Conservation (phyloP, 192 early-diverging fungal species). For the Entophlyctis luteolus region DNA sequence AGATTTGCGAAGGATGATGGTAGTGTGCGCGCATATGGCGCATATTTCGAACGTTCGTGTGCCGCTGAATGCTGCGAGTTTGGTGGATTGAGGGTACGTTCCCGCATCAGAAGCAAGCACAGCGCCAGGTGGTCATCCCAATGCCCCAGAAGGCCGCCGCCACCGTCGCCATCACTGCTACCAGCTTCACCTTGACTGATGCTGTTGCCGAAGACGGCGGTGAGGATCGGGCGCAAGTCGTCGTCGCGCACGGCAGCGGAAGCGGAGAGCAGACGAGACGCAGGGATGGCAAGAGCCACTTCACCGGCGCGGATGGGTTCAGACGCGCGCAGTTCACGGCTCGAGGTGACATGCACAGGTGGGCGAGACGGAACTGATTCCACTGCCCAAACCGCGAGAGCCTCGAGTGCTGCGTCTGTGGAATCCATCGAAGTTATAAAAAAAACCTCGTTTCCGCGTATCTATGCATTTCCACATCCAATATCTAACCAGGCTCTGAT, state of each 20-base stretch:
- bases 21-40: background rate
- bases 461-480: too few relatives aligned
- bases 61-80: too few relatives aligned
- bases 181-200: background rate
- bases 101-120: constrained; percentile 3
- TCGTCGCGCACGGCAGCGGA: background rate
- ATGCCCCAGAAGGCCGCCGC: constrained; percentile 1
- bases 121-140: constrained; percentile 15
- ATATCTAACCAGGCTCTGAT: too few relatives aligned
- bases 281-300: background rate
- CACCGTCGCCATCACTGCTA: background rate
- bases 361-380: background rate
- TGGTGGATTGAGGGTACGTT: too few relatives aligned
- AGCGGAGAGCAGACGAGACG: background rate
- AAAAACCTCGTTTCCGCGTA: too few relatives aligned
- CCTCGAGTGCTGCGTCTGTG: background rate
- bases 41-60: background rate
- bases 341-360: background rate
- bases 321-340: background rate
- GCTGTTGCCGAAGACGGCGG: background rate
- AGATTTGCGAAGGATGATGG: constrained; percentile 2
- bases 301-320: background rate
- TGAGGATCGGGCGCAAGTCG: background rate
- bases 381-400: too few relatives aligned
- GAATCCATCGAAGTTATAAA: too few relatives aligned